Base-by-base conservation (phyloP, 495 filamentous ascomycete genomes). In the Lineolata rhizophorae region DNA sequence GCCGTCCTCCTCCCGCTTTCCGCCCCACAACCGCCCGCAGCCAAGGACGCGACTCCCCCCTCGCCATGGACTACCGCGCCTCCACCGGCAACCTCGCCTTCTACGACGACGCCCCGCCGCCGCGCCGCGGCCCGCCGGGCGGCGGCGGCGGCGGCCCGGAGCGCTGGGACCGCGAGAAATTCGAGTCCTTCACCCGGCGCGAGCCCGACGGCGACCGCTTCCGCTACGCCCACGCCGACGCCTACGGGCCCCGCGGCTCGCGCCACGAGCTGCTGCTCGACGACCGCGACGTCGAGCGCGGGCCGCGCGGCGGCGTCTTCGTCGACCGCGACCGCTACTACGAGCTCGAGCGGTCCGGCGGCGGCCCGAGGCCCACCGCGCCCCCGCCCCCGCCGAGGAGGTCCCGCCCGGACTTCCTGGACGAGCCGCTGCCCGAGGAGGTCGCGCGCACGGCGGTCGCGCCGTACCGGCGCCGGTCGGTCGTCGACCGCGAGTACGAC, bases 81-180 rank as follows among this genome's bases (percentile, higher is more conserved):
- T 25, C 22, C 22, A n/a, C 6, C 6, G 22, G 22, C 6, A 25
- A 25, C 22, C 22, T 25, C 22, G n/a, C 6, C 22, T 6, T 25
- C n/a, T 25, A 25, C 22, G 22, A 25, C 22, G 22, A 25, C n/a
- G 22, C n/a, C 22, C 22, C 22, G 6, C 22, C 22, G 6, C 22
- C 22, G 6, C 22, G 6, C 6, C 22, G 22, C 22, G 22, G 22
- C n/a, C 22, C 22, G n/a, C 22, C 22, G 22, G 6, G 6, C 22
- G n/a, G n/a, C n/a, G n/a, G n/a, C n/a, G n/a, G n/a, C n/a, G n/a
- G n/a, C n/a, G n/a, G n/a, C n/a, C n/a, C n/a, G n/a, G n/a, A 36
- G 8, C 52, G 52, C 27, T 54, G 50, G 28, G 35, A 36, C 28
- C 55, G 48, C 25, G 48, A 45, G 25, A 49, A 17, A 8, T 30